Evolutionary conservation across 345 rosid genomes (phyloP), one percentile per base, ranked within the genome.

Genomic region (Lagerstroemia speciosa): DNA sequence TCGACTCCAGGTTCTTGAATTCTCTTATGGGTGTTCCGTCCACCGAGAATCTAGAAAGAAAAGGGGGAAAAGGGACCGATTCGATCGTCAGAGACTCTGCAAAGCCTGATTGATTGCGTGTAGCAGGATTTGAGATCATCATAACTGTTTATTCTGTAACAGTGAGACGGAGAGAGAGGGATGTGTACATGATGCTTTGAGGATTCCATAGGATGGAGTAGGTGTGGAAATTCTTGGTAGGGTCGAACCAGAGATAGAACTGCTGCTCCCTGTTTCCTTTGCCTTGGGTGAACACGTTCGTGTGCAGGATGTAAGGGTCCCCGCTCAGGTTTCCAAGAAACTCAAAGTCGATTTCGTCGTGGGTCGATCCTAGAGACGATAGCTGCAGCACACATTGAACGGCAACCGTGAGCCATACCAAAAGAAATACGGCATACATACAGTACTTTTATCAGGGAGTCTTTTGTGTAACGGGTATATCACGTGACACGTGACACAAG

Each of bases 341-440:
- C 71, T 88, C 90, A 2, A 84, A 88, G 72, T 85, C 90, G 50
- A 87, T 85, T 76, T 85, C 93, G 64, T 88, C 90, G 86, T 90
- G 84, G 2, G 83, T 66, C 12, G 87, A 75, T 61, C 89, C 93
- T 69, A 79, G 70, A 0, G 90, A 88, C 19, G 82, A 75, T 50
- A 87, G 71, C 88, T 85, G 74, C 71, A 24, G 62, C 64, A 33
- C 27, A 11, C 2, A 41, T n/a, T n/a, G n/a, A n/a, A n/a, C n/a
- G n/a, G n/a, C n/a, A n/a, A n/a, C n/a, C n/a, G n/a, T n/a, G n/a
- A n/a, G n/a, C n/a, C n/a, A n/a, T n/a, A n/a, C n/a, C n/a, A n/a
- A n/a, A n/a, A n/a, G n/a, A n/a, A n/a, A n/a, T n/a, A n/a, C n/a
- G n/a, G n/a, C n/a, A n/a, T n/a, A n/a, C n/a, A n/a, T n/a, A n/a